These are phyloP conservation scores for Daldinia caldariorum DNA, from an alignment of 495 filamentous ascomycete species.

Conservation along the genomic window DNA sequence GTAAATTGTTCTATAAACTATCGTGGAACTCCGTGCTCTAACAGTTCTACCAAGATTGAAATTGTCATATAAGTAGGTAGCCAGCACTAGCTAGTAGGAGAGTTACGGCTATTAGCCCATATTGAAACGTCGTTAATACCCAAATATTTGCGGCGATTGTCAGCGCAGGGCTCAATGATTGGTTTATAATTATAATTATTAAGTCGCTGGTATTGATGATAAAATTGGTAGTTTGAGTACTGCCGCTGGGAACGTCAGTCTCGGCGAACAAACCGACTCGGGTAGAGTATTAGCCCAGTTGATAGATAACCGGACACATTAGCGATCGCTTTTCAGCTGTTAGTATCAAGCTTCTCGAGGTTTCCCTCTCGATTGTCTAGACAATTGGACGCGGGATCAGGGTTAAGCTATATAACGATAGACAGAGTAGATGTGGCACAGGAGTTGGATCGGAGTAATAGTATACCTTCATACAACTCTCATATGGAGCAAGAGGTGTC, in stretches of 20 bases:
- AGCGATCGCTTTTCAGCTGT: not conserved
- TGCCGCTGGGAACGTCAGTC: not conserved
- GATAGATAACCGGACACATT: not conserved
- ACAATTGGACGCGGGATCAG: not conserved
- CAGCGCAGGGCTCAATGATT: slow-evolving; percentile 1
- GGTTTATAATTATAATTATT: not conserved
- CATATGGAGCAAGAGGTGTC: not conserved
- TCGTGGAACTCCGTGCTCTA: too few species aligned
- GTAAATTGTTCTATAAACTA: too few species aligned
- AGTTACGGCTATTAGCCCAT: not conserved
- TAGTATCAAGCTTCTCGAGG: slow-evolving; percentile 50
- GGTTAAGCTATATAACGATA: not conserved
- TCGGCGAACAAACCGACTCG: not conserved
- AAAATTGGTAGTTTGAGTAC: not conserved
- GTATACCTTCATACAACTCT: not conserved
- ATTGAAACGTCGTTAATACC: too few species aligned
- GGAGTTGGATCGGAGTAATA: not conserved
- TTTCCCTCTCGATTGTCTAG: slow-evolving; percentile 1
- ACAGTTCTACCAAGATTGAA: too few species aligned
- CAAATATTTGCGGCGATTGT: not conserved
- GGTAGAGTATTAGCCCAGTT: slow-evolving; percentile 1
- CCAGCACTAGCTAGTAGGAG: too few species aligned
- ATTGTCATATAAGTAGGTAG: not conserved
- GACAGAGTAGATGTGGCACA: slow-evolving; percentile 1
- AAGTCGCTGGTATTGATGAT: not conserved